Evolutionary conservation across 2,329 filamentous ascomycete species (phyloP).

Genomic region (Daldinia eschscholtzii): DNA sequence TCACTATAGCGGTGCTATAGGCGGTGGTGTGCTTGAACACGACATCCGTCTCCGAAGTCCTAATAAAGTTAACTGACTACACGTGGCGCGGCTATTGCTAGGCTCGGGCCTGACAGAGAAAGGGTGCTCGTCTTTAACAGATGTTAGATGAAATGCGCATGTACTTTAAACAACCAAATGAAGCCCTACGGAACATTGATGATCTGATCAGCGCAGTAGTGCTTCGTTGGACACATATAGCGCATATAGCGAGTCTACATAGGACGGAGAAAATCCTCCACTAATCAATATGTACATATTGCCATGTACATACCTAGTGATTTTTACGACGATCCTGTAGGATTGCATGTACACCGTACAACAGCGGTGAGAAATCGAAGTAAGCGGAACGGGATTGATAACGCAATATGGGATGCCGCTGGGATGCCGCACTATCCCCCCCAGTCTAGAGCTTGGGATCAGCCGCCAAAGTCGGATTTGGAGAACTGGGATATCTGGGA

Average conservation of each 20-base stretch:
- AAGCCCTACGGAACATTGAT: constrained; percentile 32
- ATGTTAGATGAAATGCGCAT: too few species aligned
- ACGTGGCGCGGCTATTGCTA: constrained; percentile 38
- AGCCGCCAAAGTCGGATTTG: constrained; percentile 34
- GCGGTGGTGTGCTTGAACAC: not conserved
- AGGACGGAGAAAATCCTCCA: constrained; percentile 37
- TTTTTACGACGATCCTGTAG: constrained; percentile 33
- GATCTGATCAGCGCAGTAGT: constrained; percentile 28
- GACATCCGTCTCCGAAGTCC: constrained; percentile 21
- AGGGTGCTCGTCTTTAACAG: constrained; percentile 21
- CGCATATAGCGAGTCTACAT: constrained; percentile 17
- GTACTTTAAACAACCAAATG: not conserved
- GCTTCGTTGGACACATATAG: constrained; percentile 20
- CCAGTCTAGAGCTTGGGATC: constrained; percentile 43
- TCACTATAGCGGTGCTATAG: not conserved
- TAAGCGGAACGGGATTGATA: constrained; percentile 37
- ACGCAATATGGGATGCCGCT: constrained; percentile 40
- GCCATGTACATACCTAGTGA: constrained; percentile 13
- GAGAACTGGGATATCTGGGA: constrained; percentile 33
- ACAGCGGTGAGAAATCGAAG: constrained; percentile 38
- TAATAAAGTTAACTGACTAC: constrained; percentile 28
- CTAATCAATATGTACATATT: constrained; percentile 23
- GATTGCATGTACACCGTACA: constrained; percentile 33
- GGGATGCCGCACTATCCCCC: constrained; percentile 23
- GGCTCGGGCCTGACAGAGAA: constrained; percentile 25